These are phyloP conservation scores for Pseudohalonectria lignicola DNA, from an alignment of 2,329 filamentous ascomycete species.

Conservation along the genomic window DNA sequence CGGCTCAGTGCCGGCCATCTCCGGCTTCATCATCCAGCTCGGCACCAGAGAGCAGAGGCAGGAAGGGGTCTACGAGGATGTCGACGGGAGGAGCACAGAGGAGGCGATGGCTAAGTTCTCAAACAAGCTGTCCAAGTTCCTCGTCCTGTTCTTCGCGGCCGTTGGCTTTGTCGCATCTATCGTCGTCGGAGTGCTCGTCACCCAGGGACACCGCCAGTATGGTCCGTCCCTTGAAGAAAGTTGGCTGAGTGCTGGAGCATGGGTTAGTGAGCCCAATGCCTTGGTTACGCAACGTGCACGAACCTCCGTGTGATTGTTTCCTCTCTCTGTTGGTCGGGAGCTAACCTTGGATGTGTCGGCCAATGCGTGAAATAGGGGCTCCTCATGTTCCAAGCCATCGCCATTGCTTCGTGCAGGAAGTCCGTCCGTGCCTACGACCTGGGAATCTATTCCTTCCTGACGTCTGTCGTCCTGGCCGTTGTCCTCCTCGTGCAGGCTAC, in stretches of 20 bases:
- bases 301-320: slow-evolving; percentile 2
- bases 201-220: slow-evolving; percentile 22
- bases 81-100: slow-evolving; percentile 57
- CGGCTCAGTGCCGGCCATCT: slow-evolving; percentile 16
- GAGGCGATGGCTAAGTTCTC: slow-evolving; percentile 54
- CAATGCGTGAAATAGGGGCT: slow-evolving; percentile 32
- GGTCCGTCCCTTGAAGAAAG: slow-evolving; percentile 37
- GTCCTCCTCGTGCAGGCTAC: slow-evolving; percentile 34
- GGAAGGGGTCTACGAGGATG: slow-evolving; percentile 48
- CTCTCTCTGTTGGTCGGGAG: no score
- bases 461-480: slow-evolving; percentile 30
- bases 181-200: slow-evolving; percentile 41
- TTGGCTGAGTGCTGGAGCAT: slow-evolving; percentile 49
- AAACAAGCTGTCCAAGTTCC: slow-evolving; percentile 42
- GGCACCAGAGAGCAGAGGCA: slow-evolving; percentile 17
- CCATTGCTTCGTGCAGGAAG: slow-evolving; percentile 34
- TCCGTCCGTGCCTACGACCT: slow-evolving; percentile 41
- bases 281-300: no score
- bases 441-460: slow-evolving; percentile 39
- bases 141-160: slow-evolving; percentile 41
- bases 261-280: slow-evolving; percentile 56
- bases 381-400: slow-evolving; percentile 38
- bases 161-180: slow-evolving; percentile 45
- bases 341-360: neutral
- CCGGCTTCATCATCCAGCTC: slow-evolving; percentile 15